Base-by-base conservation (phyloP, 2,329 filamentous ascomycete genomes). In the Lecanoromycetidae sp. region DNA sequence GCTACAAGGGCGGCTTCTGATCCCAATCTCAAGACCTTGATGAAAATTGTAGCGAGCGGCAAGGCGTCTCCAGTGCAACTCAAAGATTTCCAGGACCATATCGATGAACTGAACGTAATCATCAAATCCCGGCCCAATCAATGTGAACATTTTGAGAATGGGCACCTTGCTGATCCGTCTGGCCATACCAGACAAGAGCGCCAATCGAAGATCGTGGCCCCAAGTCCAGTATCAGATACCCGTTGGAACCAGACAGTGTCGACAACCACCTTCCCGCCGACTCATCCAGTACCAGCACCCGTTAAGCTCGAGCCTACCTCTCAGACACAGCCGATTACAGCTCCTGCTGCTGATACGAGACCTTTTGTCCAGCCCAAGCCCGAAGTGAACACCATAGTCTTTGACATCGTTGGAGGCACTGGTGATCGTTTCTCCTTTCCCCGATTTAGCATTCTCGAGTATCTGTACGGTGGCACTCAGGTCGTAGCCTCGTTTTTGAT, bases 81-180 rank as follows among this genome's bases (percentile, higher is more conserved):
- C 19, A 66, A 66, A 43, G 63, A 67, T 45, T 72, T 72, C 50
- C 70, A 72, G 52, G 63, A 64, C 25, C 69, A 72, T 52, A 72
- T 72, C 43, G 69, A 72, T 51, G 69, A 71, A 48, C 63, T 72
- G 9, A 72, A 71, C 51, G 67, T 66, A 2, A 69, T 71, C 25
- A 66, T 72, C 45, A 66, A 66, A 46, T 62, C 66, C 44, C 64
- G 65, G 46, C 65, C 67, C 48, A 60, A 61, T 40, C 42, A 59
- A 54, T 52, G 30, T 44, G 50, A 51, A 13, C 33, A 42, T 25
- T 49, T 29, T 19, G 44, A 54, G 20, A 27, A 42, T 8, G 42
- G 43, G 4, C 36, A 34, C 8, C 36, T 25, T 10, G n/a, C 45
- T 37, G 25, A 27, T 17, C 41, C 42, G 34, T 44, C 45, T 20